These are phyloP conservation scores for Rhodocollybia butyracea DNA, from an alignment of 768 basidiomycete species.

Conservation along the genomic window DNA sequence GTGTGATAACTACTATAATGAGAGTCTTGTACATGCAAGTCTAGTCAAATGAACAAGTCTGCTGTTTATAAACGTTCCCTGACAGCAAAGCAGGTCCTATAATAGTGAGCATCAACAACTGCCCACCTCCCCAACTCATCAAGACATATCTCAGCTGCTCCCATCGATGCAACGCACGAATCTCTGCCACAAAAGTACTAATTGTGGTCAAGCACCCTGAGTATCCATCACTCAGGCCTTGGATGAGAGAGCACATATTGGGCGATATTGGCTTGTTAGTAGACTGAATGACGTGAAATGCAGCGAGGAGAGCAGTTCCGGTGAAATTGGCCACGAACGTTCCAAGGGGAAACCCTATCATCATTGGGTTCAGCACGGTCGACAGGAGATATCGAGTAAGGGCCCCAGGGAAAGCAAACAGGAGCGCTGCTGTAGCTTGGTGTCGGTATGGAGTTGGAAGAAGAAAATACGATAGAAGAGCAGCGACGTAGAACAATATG, in stretches of 20 bases:
- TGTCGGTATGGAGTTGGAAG: conserved; percentile 68
- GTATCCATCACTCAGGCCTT: conserved; percentile 87
- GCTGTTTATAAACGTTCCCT: conserved; percentile 37
- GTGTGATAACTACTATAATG: too few species aligned
- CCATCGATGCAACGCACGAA: conserved; percentile 51
- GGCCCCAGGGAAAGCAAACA: conserved; percentile 89
- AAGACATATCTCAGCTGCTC: conserved; percentile 67
- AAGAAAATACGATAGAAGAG: conserved; percentile 75
- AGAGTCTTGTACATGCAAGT: too few species aligned
- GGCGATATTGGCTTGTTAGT: conserved; percentile 36
- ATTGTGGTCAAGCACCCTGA: conserved; percentile 95
- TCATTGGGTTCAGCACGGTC: conserved; percentile 60
- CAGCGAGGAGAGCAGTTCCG: conserved; percentile 81
- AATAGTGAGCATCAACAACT: conserved; percentile 67
- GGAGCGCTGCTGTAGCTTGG: conserved; percentile 79
- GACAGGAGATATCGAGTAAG: conserved; percentile 82
- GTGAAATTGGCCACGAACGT: conserved; percentile 73
- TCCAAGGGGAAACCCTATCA: conserved; percentile 67
- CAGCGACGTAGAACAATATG: conserved; percentile 67
- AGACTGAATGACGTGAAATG: conserved; percentile 70
- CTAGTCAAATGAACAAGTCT: conserved; percentile 45
- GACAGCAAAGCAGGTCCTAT: conserved; percentile 63
- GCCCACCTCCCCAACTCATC: conserved; percentile 66
- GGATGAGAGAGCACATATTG: conserved; percentile 66
- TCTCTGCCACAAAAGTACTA: conserved; percentile 87